Conservation (phyloP, 352 stramenopile genomes). For the Hyaloperonospora brassicae region DNA sequence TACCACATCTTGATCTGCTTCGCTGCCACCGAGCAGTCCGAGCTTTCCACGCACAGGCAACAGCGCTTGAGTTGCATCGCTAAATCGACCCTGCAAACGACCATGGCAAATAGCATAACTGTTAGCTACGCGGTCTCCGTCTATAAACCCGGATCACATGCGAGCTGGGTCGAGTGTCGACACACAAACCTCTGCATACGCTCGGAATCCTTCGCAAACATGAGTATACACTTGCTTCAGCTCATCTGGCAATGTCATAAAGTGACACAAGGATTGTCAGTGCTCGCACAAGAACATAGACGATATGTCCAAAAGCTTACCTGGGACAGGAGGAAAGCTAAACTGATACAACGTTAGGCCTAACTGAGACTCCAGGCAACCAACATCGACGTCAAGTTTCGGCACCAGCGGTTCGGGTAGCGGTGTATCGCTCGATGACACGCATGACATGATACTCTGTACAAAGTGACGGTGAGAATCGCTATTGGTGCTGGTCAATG, state of each 20-base stretch:
- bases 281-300: neutral
- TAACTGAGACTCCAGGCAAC: conserved; percentile 33
- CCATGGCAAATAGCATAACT: too few species aligned
- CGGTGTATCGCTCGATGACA: conserved; percentile 23
- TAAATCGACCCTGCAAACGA: conserved; percentile 34
- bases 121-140: neutral
- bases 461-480: conserved; percentile 4
- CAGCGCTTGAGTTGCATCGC: conserved; percentile 47
- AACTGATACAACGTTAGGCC: conserved; percentile 46
- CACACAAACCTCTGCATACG: conserved; percentile 51
- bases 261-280: neutral
- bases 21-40: conserved; percentile 61
- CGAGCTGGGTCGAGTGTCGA: neutral
- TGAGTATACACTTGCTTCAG: conserved; percentile 38
- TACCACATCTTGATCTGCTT: conserved; percentile 64
- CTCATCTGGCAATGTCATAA: conserved; percentile 19
- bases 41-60: conserved; percentile 56
- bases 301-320: conserved; percentile 6
- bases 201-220: conserved; percentile 60
- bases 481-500: conserved; percentile 1
- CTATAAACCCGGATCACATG: neutral
- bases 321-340: conserved; percentile 35
- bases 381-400: conserved; percentile 34
- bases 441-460: conserved; percentile 55
- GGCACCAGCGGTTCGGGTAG: conserved; percentile 13